Evolutionary conservation across 805 yeast genomes (phyloP).

Genomic region (Candida alai): DNA sequence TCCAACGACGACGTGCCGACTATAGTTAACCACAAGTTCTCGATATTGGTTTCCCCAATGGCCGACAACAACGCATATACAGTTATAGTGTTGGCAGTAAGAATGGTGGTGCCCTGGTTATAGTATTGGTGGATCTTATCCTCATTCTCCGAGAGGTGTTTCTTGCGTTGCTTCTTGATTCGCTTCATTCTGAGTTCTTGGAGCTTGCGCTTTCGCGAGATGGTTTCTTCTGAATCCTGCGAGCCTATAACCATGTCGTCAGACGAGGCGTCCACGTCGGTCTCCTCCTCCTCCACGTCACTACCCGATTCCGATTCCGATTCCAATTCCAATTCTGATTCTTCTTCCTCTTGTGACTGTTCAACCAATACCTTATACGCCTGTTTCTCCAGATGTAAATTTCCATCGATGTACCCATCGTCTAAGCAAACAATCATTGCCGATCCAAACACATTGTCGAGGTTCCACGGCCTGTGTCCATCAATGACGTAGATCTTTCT

Average conservation of each 20-base stretch:
- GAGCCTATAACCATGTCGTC: slow-evolving; percentile 13
- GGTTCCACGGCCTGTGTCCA: slow-evolving; percentile 94
- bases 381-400: slow-evolving; percentile 48
- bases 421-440: slow-evolving; percentile 76
- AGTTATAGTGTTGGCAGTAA: slow-evolving; percentile 73
- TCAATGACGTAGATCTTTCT: slow-evolving; percentile 80
- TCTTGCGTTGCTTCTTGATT: slow-evolving; percentile 37
- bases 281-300: slow-evolving; percentile 22
- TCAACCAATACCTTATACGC: slow-evolving; percentile 57
- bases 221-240: slow-evolving; percentile 23
- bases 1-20: slow-evolving; percentile 85
- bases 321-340: slow-evolving; percentile 8
- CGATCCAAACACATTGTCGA: slow-evolving; percentile 87
- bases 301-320: slow-evolving; percentile 25
- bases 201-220: slow-evolving; percentile 23
- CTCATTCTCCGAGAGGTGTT: slow-evolving; percentile 45
- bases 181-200: slow-evolving; percentile 24
- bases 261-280: slow-evolving; percentile 10
- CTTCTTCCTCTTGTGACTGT: slow-evolving; percentile 22
- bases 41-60: slow-evolving; percentile 75
- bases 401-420: slow-evolving; percentile 72
- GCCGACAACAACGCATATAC: slow-evolving; percentile 75
- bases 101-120: slow-evolving; percentile 73
- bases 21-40: slow-evolving; percentile 78
- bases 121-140: slow-evolving; percentile 70